phyloP scores from a whole-genome alignment of 2,329 filamentous ascomycete species.

The Spiromastix sp. region DNA sequence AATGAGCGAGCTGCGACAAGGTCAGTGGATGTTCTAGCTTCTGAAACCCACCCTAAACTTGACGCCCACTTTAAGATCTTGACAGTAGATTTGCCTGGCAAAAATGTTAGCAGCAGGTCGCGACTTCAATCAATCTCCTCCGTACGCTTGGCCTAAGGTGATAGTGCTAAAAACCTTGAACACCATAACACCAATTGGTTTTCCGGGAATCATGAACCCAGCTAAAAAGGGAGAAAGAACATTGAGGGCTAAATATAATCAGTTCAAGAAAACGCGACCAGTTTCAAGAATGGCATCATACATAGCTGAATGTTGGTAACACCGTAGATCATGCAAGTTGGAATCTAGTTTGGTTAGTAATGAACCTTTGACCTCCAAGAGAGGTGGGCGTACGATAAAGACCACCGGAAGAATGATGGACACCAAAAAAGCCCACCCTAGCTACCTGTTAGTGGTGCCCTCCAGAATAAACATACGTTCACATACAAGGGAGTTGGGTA shows the following conservation, averaged over 20 bases:
- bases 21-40: neutral
- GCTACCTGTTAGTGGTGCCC: too few species aligned
- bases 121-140: too few species aligned
- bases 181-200: slow-evolving; percentile 18
- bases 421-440: too few species aligned
- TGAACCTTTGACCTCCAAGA: too few species aligned
- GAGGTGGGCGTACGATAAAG: too few species aligned
- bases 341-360: slow-evolving; percentile 10
- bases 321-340: slow-evolving; percentile 16
- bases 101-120: slow-evolving; percentile 11
- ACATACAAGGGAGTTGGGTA: slow-evolving; percentile 14
- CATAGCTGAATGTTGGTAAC: slow-evolving; percentile 16
- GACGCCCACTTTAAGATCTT: neutral
- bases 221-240: slow-evolving; percentile 16
- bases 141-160: slow-evolving; percentile 17
- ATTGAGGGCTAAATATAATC: slow-evolving; percentile 17
- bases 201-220: slow-evolving; percentile 18
- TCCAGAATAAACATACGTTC: too few species aligned
- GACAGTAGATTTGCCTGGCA: slow-evolving; percentile 6
- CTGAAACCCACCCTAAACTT: neutral
- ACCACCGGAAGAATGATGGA: too few species aligned
- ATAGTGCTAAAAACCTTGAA: slow-evolving; percentile 19
- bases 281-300: neutral
- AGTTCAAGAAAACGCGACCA: slow-evolving; percentile 1
- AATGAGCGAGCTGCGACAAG: slow-evolving; percentile 14